Conservation (phyloP, 2,329 filamentous ascomycete species). For the Paracoccidioides lutzii region DNA sequence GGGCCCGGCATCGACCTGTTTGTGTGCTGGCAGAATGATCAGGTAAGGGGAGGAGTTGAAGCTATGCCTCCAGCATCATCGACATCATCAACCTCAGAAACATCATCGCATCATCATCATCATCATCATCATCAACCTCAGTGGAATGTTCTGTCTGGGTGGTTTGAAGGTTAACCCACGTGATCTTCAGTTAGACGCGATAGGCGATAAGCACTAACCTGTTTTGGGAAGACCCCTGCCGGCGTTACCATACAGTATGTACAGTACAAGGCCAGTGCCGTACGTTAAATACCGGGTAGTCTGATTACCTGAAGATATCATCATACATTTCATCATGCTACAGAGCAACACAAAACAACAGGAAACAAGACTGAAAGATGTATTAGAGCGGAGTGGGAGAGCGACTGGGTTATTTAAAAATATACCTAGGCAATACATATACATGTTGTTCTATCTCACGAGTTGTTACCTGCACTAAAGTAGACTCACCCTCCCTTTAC, state of each 20-base stretch:
- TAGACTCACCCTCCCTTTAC: neutral
- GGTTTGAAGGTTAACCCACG: neutral
- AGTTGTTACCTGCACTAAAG: neutral
- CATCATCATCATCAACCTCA: too few species aligned
- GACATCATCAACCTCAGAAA: neutral
- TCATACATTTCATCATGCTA: neutral
- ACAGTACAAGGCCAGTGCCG: too few species aligned
- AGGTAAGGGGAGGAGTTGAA: neutral
- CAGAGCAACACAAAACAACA: neutral
- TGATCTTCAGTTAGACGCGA: neutral
- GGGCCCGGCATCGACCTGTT: neutral
- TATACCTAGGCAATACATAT: neutral
- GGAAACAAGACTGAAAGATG: neutral
- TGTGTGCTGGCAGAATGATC: neutral
- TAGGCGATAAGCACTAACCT: neutral
- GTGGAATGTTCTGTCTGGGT: conserved; percentile 1
- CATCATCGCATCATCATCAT: too few species aligned
- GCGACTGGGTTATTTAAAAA: neutral
- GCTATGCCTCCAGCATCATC: neutral
- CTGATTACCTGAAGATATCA: too few species aligned
- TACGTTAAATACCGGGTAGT: too few species aligned
- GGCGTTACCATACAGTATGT: too few species aligned
- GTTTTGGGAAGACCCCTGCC: neutral
- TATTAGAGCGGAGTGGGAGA: too few species aligned
- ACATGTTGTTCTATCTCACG: neutral